A percentile compares a stretch with the other conserved stretches of the same genome.
These are phyloP conservation scores for Mortierella sp. DNA, from an alignment of 371 early-diverging fungal species.

Conservation along the genomic window DNA sequence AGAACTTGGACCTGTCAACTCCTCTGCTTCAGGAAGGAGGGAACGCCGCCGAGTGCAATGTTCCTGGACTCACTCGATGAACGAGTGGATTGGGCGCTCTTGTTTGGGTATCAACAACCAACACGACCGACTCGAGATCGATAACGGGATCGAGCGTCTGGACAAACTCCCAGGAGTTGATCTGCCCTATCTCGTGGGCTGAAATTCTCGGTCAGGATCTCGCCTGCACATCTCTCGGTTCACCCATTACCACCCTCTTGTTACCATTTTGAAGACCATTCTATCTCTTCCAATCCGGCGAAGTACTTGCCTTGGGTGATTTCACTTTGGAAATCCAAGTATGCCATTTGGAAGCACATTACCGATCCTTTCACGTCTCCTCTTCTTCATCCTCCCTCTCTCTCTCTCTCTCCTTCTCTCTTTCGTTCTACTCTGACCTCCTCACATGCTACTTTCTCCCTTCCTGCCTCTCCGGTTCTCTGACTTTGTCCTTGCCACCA, in stretches of 20 bases:
- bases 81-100: not conserved
- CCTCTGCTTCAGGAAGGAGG: not conserved
- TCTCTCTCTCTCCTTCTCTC: not conserved
- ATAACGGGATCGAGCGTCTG: not conserved
- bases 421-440: not conserved
- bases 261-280: not conserved
- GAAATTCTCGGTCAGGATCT: not conserved
- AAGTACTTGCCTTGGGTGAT: constrained; percentile 11
- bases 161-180: not conserved
- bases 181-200: not conserved
- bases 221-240: not conserved
- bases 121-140: not conserved
- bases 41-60: not conserved
- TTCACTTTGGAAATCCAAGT: constrained; percentile 4
- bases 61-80: constrained; percentile 26
- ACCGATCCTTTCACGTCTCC: not conserved
- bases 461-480: not conserved
- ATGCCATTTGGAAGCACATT: constrained; percentile 21
- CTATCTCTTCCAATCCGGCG: constrained; percentile 33
- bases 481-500: not conserved
- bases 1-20: constrained; percentile 9
- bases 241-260: not conserved
- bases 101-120: not conserved
- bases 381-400: not conserved
- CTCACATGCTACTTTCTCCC: not conserved